These are phyloP conservation scores for Eimeria acervulina DNA, from an alignment of 169 alveolate genomes.

Conservation along the genomic window DNA sequence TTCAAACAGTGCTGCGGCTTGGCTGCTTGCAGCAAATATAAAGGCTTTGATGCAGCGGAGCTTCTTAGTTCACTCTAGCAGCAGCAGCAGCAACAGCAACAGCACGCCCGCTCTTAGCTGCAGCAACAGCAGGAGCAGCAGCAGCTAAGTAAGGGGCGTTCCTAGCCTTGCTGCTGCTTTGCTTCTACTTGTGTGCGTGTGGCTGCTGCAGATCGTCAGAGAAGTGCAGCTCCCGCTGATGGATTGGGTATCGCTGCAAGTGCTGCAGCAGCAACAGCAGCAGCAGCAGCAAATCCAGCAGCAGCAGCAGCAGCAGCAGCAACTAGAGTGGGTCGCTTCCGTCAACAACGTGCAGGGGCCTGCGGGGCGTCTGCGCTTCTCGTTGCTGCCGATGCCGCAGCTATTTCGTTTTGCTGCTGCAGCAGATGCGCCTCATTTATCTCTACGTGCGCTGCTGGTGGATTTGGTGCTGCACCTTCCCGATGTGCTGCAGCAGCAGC, in stretches of 20 bases:
- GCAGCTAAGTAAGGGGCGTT: background rate
- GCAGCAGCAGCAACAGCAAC: constrained; percentile 26
- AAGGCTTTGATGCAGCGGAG: background rate
- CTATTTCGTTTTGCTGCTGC: constrained; percentile 66
- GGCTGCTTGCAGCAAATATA: background rate
- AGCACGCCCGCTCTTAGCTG: background rate
- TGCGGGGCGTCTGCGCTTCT: constrained; percentile 23
- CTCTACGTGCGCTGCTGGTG: constrained; percentile 70
- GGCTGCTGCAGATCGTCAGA: background rate
- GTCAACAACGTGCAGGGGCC: background rate
- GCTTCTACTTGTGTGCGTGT: background rate
- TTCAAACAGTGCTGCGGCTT: background rate
- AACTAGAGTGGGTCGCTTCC: constrained; percentile 50
- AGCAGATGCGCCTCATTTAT: constrained; percentile 57
- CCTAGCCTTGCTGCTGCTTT: background rate
- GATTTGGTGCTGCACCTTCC: constrained; percentile 71
- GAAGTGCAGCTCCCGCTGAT: constrained; percentile 60
- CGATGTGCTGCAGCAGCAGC: constrained; percentile 43
- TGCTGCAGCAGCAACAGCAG: constrained; percentile 61
- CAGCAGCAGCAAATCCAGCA: constrained; percentile 27
- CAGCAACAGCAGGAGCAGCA: constrained; percentile 13
- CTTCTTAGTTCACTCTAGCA: too few species aligned
- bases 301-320: constrained; percentile 64
- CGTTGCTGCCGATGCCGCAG: constrained; percentile 71
- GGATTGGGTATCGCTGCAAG: constrained; percentile 40